Evolutionary conservation across 2,329 filamentous ascomycete genomes (phyloP).

Genomic region (Neoascochyta sp.): DNA sequence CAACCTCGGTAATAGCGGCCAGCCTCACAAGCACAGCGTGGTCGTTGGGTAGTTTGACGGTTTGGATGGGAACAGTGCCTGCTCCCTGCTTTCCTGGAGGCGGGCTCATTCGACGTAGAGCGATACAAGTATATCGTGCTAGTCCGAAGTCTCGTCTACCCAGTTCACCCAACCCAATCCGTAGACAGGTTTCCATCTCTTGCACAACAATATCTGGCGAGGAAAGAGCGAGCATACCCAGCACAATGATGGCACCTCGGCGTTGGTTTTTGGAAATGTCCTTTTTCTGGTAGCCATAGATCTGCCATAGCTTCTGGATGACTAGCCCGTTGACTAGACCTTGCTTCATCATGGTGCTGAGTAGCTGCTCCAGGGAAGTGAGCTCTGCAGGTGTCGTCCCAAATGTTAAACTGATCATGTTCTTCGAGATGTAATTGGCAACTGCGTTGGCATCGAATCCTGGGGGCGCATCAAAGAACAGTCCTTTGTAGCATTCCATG

Average conservation of each 20-base stretch:
- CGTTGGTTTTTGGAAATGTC: slow-evolving; percentile 91
- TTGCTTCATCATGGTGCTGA: slow-evolving; percentile 96
- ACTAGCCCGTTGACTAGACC: slow-evolving; percentile 82
- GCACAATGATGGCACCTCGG: slow-evolving; percentile 88
- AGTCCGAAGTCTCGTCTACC: slow-evolving; percentile 81
- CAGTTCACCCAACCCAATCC: slow-evolving; percentile 77
- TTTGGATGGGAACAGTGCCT: slow-evolving; percentile 50
- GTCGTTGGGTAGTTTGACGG: slow-evolving; percentile 82
- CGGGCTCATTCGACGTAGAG: slow-evolving; percentile 84
- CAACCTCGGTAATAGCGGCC: slow-evolving; percentile 78
- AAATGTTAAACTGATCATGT: slow-evolving; percentile 98
- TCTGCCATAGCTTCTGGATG: slow-evolving; percentile 91
- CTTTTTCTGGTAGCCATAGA: slow-evolving; percentile 84
- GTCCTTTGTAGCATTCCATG: slow-evolving; percentile 91
- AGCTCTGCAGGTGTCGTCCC: slow-evolving; percentile 91
- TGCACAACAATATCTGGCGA: slow-evolving; percentile 89
- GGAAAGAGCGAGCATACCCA: slow-evolving; percentile 93
- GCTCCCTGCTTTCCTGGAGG: slow-evolving; percentile 61
- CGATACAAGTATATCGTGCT: slow-evolving; percentile 93
- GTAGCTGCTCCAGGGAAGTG: slow-evolving; percentile 88
- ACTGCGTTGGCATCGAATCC: slow-evolving; percentile 84
- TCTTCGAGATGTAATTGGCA: slow-evolving; percentile 91
- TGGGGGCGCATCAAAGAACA: slow-evolving; percentile 94
- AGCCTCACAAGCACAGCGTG: slow-evolving; percentile 81
- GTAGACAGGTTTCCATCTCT: slow-evolving; percentile 91